A percentile compares a stretch with the other conserved stretches of the same genome.
Evolutionary conservation across 257 asterid genomes (phyloP).

Genomic region (Marsdenia floribunda): DNA sequence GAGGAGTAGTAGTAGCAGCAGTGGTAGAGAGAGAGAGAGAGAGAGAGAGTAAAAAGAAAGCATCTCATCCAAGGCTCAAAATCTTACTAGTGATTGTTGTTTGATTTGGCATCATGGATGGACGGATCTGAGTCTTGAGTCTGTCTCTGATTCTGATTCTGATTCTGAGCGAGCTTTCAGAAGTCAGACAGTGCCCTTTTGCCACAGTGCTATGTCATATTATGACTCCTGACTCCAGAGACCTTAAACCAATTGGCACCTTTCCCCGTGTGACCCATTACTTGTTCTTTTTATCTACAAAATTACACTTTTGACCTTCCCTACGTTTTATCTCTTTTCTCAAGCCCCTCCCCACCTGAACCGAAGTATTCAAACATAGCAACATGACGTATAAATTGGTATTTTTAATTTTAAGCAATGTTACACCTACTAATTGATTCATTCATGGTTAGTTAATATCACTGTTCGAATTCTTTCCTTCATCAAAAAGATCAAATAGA

Average conservation of each 20-base stretch:
- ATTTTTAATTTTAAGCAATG: no score
- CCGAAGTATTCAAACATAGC: not conserved
- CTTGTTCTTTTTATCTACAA: not conserved
- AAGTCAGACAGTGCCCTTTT: slow-evolving; percentile 15
- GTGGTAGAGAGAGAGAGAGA: not conserved
- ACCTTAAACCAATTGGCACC: slow-evolving; percentile 14
- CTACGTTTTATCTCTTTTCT: no score
- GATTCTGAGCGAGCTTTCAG: not conserved
- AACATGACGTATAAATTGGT: no score
- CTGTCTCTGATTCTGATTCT: not conserved
- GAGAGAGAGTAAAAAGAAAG: not conserved
- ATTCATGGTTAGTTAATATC: no score
- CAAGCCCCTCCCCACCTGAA: not conserved
- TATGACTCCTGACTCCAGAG: not conserved
- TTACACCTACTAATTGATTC: no score
- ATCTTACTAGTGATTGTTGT: not conserved
- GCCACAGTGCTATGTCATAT: slow-evolving; percentile 15
- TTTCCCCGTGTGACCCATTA: slow-evolving; percentile 18
- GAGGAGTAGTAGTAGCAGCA: not conserved
- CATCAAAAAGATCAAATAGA: no score
- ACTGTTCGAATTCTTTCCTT: no score
- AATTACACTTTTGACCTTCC: not conserved
- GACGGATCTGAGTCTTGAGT: slow-evolving; percentile 2
- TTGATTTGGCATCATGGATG: not conserved
- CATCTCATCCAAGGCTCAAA: not conserved